Conservation (phyloP, 140 eudicot genomes). For the Anethum foeniculum region DNA sequence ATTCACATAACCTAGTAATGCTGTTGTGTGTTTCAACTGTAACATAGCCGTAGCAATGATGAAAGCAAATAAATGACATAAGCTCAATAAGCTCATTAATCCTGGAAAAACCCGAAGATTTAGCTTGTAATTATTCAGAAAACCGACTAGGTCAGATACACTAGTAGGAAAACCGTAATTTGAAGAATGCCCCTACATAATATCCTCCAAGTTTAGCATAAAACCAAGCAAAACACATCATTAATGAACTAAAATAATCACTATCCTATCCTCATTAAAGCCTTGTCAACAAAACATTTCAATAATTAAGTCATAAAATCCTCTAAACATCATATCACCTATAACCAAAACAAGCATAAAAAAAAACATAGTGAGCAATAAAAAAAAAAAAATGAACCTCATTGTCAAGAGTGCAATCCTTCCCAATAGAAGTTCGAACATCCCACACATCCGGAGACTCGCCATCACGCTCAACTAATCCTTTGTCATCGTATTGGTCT, state of each 20-base stretch:
- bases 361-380: background rate
- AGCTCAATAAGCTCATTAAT: no score
- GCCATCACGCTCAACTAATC: conserved; percentile 26
- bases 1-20: background rate
- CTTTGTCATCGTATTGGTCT: conserved; percentile 1
- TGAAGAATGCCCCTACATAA: background rate
- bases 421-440: conserved; percentile 53
- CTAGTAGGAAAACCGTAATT: background rate
- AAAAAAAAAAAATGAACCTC: conserved; percentile 35
- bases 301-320: no score
- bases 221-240: no score
- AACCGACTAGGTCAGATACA: background rate
- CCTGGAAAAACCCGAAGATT: no score
- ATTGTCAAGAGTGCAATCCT: conserved; percentile 68
- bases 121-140: no score
- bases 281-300: background rate
- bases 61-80: background rate
- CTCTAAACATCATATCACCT: background rate
- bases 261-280: background rate
- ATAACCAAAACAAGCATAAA: background rate
- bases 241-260: background rate
- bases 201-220: background rate
- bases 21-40: background rate
- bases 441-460: conserved; percentile 47
- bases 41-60: background rate